Conservation (phyloP, 1,139 yeast genomes). For the Pichia sp. region DNA sequence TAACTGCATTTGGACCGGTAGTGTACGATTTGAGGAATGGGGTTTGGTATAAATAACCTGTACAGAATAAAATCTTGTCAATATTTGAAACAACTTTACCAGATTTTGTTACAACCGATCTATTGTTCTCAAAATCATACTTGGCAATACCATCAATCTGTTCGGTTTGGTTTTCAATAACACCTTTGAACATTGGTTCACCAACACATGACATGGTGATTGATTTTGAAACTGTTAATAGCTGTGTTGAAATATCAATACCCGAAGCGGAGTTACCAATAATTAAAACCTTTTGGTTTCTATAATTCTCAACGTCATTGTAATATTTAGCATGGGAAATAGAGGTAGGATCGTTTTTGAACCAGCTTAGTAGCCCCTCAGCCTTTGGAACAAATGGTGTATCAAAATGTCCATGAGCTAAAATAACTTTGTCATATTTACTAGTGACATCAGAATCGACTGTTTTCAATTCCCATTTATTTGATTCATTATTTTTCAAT, state of each 20-base stretch:
- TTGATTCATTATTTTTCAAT: slow-evolving; percentile 18
- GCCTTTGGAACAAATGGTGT: slow-evolving; percentile 41
- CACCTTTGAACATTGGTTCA: slow-evolving; percentile 28
- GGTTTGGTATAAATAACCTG: slow-evolving; percentile 41
- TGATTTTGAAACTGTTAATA: slow-evolving; percentile 35
- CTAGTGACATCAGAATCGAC: slow-evolving; percentile 7
- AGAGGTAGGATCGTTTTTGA: slow-evolving; percentile 27
- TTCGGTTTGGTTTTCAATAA: slow-evolving; percentile 31
- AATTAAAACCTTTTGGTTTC: slow-evolving; percentile 38
- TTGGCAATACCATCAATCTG: slow-evolving; percentile 30
- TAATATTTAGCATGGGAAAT: slow-evolving; percentile 42
- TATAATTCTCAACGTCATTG: slow-evolving; percentile 31
- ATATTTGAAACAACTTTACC: slow-evolving; percentile 30
- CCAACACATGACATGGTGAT: slow-evolving; percentile 35
- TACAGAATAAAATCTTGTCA: slow-evolving; percentile 40
- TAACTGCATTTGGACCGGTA: slow-evolving; percentile 26
- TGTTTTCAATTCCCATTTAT: slow-evolving; percentile 26
- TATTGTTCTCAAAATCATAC: slow-evolving; percentile 26
- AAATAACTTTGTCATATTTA: slow-evolving; percentile 38
- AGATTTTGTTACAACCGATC: slow-evolving; percentile 30
- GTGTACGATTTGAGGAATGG: slow-evolving; percentile 36
- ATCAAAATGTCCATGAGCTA: slow-evolving; percentile 47
- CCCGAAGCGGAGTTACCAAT: slow-evolving; percentile 46
- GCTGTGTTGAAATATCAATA: slow-evolving; percentile 41
- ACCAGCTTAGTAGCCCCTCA: slow-evolving; percentile 38